Conservation (phyloP, 1,284 basidiomycete species). For the Cutaneotrichosporon dermatis region DNA sequence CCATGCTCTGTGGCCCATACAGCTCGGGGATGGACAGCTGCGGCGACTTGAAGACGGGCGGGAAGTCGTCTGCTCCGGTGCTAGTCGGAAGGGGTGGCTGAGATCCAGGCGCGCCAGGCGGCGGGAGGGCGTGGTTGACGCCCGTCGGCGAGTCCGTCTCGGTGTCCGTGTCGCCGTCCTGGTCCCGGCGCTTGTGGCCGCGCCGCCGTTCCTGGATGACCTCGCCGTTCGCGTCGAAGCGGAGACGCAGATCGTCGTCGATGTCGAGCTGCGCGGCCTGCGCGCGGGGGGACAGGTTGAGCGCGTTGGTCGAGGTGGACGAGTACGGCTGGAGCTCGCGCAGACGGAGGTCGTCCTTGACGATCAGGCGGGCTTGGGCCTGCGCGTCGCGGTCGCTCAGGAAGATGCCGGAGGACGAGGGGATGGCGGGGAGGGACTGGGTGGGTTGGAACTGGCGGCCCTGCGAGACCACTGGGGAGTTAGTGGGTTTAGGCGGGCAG, state of each 20-base stretch:
- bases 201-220: constrained; percentile 7
- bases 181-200: constrained; percentile 16
- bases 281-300: constrained; percentile 14
- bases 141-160: constrained; percentile 9
- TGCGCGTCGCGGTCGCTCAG: constrained; percentile 20
- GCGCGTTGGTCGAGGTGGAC: constrained; percentile 5
- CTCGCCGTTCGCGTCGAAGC: constrained; percentile 23
- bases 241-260: constrained; percentile 10
- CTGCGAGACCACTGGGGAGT: constrained; percentile 20
- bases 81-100: neutral
- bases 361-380: constrained; percentile 27
- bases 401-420: constrained; percentile 20
- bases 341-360: constrained; percentile 25
- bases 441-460: constrained; percentile 34
- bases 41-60: constrained; percentile 36
- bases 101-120: too few species aligned
- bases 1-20: constrained; percentile 15
- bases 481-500: neutral
- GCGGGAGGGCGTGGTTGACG: constrained; percentile 3
- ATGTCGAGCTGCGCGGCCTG: neutral
- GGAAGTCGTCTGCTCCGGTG: constrained; percentile 31
- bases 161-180: neutral
- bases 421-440: constrained; percentile 30
- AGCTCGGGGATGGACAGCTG: constrained; percentile 34
- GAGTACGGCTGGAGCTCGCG: constrained; percentile 34